Percentiles rank a stretch among this genome's conserved stretches.
Conservation (phyloP, 1,284 basidiomycete genomes). For the Leccinum colubrinum region DNA sequence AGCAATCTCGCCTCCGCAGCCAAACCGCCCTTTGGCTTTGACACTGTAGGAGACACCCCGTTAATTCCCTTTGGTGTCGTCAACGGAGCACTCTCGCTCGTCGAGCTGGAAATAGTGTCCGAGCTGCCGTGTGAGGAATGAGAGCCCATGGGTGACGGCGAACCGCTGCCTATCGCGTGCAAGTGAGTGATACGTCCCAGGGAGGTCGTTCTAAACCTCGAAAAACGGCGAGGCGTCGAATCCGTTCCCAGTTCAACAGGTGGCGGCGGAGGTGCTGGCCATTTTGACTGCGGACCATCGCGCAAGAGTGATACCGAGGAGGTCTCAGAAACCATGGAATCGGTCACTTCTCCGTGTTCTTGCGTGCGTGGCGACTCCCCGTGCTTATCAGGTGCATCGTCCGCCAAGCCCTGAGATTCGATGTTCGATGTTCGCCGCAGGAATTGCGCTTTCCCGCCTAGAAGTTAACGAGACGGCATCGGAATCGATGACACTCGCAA, state of each 20-base stretch:
- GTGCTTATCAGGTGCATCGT: not conserved
- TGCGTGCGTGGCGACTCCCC: slow-evolving; percentile 9
- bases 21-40: slow-evolving; percentile 39
- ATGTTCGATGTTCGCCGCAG: slow-evolving; percentile 8
- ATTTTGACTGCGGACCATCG: slow-evolving; percentile 23
- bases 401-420: not conserved
- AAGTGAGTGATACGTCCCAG: slow-evolving; percentile 28
- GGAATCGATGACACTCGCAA: slow-evolving; percentile 44
- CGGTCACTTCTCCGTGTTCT: slow-evolving; percentile 13
- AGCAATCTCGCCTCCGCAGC: slow-evolving; percentile 28
- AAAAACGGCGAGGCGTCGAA: slow-evolving; percentile 24
- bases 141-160: slow-evolving; percentile 20
- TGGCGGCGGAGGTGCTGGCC: slow-evolving; percentile 30
- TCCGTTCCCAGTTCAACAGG: slow-evolving; percentile 28
- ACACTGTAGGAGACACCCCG: not conserved
- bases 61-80: slow-evolving; percentile 20
- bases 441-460: slow-evolving; percentile 13
- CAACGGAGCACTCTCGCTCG: slow-evolving; percentile 20
- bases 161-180: slow-evolving; percentile 13
- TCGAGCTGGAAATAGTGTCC: slow-evolving; percentile 22
- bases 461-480: slow-evolving; percentile 21
- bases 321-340: slow-evolving; percentile 15
- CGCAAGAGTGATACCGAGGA: slow-evolving; percentile 24
- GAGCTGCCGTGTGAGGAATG: slow-evolving; percentile 26
- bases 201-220: slow-evolving; percentile 31